Evolutionary conservation across 2,329 filamentous ascomycete species (phyloP).

Genomic region (Fusarium sp.): DNA sequence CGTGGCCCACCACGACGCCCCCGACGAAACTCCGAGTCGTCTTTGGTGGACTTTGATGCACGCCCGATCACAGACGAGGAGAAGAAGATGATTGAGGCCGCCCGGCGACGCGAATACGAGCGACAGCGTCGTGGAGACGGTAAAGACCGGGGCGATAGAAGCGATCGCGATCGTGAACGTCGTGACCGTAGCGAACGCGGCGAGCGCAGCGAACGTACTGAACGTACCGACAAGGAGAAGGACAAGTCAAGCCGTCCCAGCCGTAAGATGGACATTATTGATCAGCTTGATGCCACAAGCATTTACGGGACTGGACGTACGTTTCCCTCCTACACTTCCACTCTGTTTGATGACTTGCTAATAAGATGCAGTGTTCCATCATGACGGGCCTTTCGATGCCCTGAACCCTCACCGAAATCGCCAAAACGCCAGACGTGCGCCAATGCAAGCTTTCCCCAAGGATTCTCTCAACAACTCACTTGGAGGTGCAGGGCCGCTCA

Average conservation of each 20-base stretch:
- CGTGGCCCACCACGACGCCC: conserved; percentile 56
- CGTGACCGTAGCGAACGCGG: conserved; percentile 19
- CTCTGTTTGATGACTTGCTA: conserved; percentile 3
- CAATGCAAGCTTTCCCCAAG: conserved; percentile 96
- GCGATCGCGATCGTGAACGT: conserved; percentile 55
- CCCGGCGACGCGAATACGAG: conserved; percentile 49
- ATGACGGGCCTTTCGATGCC: conserved; percentile 97
- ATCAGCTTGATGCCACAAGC: conserved; percentile 95
- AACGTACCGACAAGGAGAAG: conserved; percentile 61
- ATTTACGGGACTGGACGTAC: conserved; percentile 92
- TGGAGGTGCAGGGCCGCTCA: conserved; percentile 87
- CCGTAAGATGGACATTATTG: conserved; percentile 84
- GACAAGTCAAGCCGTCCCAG: conserved; percentile 63
- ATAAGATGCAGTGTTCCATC: conserved; percentile 84
- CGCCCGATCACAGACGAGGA: conserved; percentile 70
- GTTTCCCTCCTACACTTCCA: conserved; percentile 53
- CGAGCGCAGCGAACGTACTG: conserved; percentile 54
- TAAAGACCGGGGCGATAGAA: conserved; percentile 39
- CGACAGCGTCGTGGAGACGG: conserved; percentile 42
- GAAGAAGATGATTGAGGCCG: conserved; percentile 54
- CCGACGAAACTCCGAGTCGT: conserved; percentile 85
- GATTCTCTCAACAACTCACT: conserved; percentile 93
- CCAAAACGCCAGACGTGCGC: conserved; percentile 82
- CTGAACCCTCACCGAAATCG: conserved; percentile 95
- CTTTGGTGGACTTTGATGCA: conserved; percentile 70